Evolutionary conservation across 2,329 filamentous ascomycete genomes (phyloP).

Genomic region (Ascosphaera acerosa): DNA sequence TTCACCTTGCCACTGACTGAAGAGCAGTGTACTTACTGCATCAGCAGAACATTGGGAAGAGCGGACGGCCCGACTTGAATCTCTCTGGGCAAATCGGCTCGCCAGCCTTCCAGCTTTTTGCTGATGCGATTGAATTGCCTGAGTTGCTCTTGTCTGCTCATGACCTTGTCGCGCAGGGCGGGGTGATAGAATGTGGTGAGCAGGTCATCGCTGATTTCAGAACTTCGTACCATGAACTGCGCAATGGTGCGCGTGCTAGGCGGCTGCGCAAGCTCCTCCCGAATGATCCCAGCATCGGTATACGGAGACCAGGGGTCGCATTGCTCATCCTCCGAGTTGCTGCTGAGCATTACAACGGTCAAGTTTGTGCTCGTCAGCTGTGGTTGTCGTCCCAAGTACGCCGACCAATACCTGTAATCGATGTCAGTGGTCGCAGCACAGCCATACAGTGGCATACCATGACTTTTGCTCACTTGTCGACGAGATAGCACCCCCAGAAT

Average conservation of each 20-base stretch:
- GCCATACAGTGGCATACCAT: neutral
- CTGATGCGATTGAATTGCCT: constrained; percentile 87
- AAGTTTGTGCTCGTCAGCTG: constrained; percentile 59
- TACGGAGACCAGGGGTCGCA: constrained; percentile 68
- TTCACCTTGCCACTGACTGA: neutral
- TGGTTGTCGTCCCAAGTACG: constrained; percentile 76
- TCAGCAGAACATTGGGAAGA: constrained; percentile 53
- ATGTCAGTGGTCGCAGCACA: neutral
- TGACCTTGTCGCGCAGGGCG: constrained; percentile 29
- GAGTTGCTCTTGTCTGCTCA: constrained; percentile 58
- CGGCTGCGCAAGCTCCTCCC: constrained; percentile 42
- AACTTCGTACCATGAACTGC: constrained; percentile 56
- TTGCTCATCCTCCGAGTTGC: constrained; percentile 77
- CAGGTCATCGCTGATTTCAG: constrained; percentile 82
- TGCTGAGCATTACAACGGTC: constrained; percentile 69
- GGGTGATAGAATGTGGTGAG: constrained; percentile 83
- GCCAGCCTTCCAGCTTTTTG: constrained; percentile 72
- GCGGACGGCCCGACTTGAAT: constrained; percentile 76
- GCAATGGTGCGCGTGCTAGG: constrained; percentile 61
- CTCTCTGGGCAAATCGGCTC: constrained; percentile 56
- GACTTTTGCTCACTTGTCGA: constrained; percentile 50
- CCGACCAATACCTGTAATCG: constrained; percentile 53
- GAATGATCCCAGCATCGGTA: constrained; percentile 55
- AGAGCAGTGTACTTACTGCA: constrained; percentile 44
- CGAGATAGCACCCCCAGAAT: constrained; percentile 95